Base-by-base conservation (phyloP, 768 basidiomycete genomes). In the Boletellus emodensis region DNA sequence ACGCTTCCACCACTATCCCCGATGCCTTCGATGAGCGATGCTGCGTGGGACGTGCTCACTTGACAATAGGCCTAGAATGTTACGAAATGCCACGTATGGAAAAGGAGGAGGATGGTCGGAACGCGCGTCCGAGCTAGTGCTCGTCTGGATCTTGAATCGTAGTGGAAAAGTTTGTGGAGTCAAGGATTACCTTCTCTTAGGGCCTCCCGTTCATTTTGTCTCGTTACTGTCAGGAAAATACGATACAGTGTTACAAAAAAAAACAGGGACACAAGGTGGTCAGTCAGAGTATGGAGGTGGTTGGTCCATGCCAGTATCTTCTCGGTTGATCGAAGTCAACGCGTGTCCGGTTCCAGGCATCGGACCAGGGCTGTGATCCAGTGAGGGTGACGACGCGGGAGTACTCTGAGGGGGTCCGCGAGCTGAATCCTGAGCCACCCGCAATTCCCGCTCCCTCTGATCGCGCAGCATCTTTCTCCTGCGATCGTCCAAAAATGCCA, bases 401-500 rank as follows among this genome's bases (percentile, higher is more conserved):
- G 34, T 24, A 15, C 18, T 32, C 17, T 33, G 41, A 24, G 52
- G n/a, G n/a, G n/a, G 37, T 15, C n/a, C 54, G n/a, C 9, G 50
- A 5, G 47, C 62, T 3, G 59, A 65, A 35, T 65, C 71, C 41
- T 73, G 71, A 38, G 75, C 76, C 48, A 61, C 71, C 39, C 81
- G 70, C 44, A 64, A 69, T 52, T 80, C 71, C 61, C 69, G 77
- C 54, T 91, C 88, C 55, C 80, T 73, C 58, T 84, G 72, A 51
- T 89, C 82, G 8, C 66, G 67, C 51, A 77, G 46, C 58, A 69
- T 64, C 59, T 82, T 84, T 1, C 71, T 67, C 60, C 75, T 84
- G 44, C 90, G 78, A 61, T 93, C 90, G 41, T 93, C 90, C 60
- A 90, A 75, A 62, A 81, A 91, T 2, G 84, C 84, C 44, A 90